A percentile compares a stretch with the other conserved stretches of the same genome.
These are phyloP conservation scores for Keithomyces neogunnii DNA, from an alignment of 2,329 filamentous ascomycete species.

Conservation along the genomic window DNA sequence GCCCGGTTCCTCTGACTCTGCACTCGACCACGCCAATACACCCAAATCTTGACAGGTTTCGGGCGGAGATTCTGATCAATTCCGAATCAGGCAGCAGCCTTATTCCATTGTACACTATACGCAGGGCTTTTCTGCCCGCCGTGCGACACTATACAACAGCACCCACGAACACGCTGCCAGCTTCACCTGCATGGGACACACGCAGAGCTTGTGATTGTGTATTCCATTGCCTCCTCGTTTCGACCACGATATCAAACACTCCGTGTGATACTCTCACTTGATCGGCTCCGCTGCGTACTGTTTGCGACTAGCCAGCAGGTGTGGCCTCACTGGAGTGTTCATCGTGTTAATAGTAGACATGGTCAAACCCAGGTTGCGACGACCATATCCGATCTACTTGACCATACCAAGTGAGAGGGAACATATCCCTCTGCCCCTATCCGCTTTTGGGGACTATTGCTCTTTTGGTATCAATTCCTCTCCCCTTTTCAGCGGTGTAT, in stretches of 20 bases:
- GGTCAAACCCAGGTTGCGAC: slow-evolving; percentile 33
- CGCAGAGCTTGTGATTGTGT: no score
- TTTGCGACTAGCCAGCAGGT: not conserved
- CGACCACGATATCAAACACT: not conserved
- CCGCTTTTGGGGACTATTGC: slow-evolving; percentile 36
- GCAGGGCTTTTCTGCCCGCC: no score
- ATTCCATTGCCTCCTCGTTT: no score
- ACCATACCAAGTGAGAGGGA: slow-evolving; percentile 31
- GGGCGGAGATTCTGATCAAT: no score
- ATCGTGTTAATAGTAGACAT: slow-evolving; percentile 3
- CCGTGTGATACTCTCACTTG: not conserved
- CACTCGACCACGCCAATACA: no score
- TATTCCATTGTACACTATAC: no score
- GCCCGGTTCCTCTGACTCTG: no score
- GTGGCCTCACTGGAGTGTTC: not conserved
- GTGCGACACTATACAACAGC: no score
- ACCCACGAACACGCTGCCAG: no score
- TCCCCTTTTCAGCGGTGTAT: slow-evolving; percentile 39
- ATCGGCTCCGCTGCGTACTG: not conserved
- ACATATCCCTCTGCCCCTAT: slow-evolving; percentile 34
- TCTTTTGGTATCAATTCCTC: slow-evolving; percentile 34
- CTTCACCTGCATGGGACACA: no score
- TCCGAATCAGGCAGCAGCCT: no score
- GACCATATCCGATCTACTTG: slow-evolving; percentile 34
- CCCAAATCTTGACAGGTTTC: no score